Evolutionary conservation across 2,329 filamentous ascomycete species (phyloP).

Genomic region (Paecilomyces formosus): DNA sequence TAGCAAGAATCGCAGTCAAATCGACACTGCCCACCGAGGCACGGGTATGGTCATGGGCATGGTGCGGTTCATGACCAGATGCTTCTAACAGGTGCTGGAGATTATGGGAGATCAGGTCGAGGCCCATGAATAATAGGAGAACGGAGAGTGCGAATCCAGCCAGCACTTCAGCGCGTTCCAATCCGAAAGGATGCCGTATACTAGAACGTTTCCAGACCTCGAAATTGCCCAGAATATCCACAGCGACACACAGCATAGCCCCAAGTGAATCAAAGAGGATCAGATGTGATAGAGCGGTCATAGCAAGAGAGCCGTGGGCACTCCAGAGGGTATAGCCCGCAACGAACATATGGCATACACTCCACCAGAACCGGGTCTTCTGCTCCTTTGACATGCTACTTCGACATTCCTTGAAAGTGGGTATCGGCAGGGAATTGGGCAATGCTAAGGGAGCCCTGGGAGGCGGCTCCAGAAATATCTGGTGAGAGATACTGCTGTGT

Average conservation of each 20-base stretch:
- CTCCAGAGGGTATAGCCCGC: slow-evolving; percentile 80
- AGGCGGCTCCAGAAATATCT: slow-evolving; percentile 91
- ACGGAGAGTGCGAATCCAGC: slow-evolving; percentile 95
- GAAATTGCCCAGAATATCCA: slow-evolving; percentile 92
- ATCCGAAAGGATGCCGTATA: slow-evolving; percentile 84
- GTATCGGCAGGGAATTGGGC: slow-evolving; percentile 84
- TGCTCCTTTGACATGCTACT: slow-evolving; percentile 86
- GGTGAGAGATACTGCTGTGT: slow-evolving; percentile 90
- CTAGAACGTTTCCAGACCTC: slow-evolving; percentile 94
- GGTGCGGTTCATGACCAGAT: slow-evolving; percentile 66
- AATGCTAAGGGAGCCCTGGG: slow-evolving; percentile 78
- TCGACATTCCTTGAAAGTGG: slow-evolving; percentile 80
- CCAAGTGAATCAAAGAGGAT: slow-evolving; percentile 94
- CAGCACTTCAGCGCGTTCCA: slow-evolving; percentile 87
- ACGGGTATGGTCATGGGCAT: slow-evolving; percentile 57
- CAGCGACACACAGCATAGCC: slow-evolving; percentile 80
- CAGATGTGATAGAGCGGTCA: slow-evolving; percentile 86
- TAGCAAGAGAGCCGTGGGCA: slow-evolving; percentile 76
- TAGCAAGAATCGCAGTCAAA: slow-evolving; percentile 71
- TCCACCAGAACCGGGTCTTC: slow-evolving; percentile 77
- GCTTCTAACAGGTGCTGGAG: slow-evolving; percentile 85
- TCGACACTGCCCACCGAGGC: slow-evolving; percentile 73
- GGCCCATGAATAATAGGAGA: slow-evolving; percentile 92
- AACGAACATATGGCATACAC: slow-evolving; percentile 75
- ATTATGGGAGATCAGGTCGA: slow-evolving; percentile 90